phyloP scores from a whole-genome alignment of 2,329 filamentous ascomycete species.

The Cladophialophora exuberans region DNA sequence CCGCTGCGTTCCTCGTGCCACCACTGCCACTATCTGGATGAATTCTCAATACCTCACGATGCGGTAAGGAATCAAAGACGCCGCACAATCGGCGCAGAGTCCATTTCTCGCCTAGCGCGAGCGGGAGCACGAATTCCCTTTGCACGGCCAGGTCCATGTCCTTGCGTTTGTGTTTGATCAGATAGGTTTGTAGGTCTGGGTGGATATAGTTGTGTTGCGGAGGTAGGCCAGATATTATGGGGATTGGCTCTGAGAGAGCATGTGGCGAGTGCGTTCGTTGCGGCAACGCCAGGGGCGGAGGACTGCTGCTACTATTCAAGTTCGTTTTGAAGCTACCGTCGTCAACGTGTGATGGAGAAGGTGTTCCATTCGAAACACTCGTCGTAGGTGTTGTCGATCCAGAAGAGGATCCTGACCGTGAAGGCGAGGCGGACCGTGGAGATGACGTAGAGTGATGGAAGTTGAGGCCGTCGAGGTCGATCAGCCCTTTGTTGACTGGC shows the following conservation, averaged over 20 bases:
- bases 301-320: too few species aligned
- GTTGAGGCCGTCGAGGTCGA: conserved; percentile 7
- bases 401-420: conserved; percentile 8
- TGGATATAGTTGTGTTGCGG: conserved; percentile 64
- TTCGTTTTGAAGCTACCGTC: too few species aligned
- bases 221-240: conserved; percentile 64
- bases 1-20: conserved; percentile 35
- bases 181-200: conserved; percentile 65
- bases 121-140: conserved; percentile 63
- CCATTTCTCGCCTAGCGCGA: conserved; percentile 63
- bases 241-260: conserved; percentile 44
- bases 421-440: conserved; percentile 18
- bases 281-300: not conserved
- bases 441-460: conserved; percentile 7
- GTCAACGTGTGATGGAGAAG: too few species aligned
- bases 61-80: conserved; percentile 59
- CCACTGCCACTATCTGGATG: too few species aligned
- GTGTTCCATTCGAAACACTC: conserved; percentile 12
- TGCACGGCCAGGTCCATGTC: conserved; percentile 53
- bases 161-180: conserved; percentile 56
- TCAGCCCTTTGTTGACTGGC: not conserved
- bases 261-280: conserved; percentile 38
- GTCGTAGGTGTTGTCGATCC: conserved; percentile 8
- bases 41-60: conserved; percentile 32
- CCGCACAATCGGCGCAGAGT: conserved; percentile 58